These are phyloP conservation scores for Punica granatum DNA, from an alignment of 345 rosid species.

Conservation along the genomic window DNA sequence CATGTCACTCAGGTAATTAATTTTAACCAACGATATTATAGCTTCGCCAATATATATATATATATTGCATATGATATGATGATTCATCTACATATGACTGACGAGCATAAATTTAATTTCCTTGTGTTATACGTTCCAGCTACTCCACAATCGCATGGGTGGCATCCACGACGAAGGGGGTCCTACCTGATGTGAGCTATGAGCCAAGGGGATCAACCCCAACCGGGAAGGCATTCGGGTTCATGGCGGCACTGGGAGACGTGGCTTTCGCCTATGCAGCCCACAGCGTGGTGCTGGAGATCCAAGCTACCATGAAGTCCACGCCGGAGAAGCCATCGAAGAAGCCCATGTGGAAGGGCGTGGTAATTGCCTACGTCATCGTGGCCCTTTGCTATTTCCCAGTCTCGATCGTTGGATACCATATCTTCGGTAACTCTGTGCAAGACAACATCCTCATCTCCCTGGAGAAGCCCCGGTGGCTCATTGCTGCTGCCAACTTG, in stretches of 20 bases:
- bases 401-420: slow-evolving; percentile 45
- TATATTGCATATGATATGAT: too few species aligned
- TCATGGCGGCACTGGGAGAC: slow-evolving; percentile 50
- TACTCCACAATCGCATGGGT: slow-evolving; percentile 65
- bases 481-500: slow-evolving; percentile 40
- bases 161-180: slow-evolving; percentile 36
- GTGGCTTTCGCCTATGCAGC: slow-evolving; percentile 65
- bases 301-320: slow-evolving; percentile 68
- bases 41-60: too few species aligned
- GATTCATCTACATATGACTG: too few species aligned
- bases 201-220: slow-evolving; percentile 23
- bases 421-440: slow-evolving; percentile 46
- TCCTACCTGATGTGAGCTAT: slow-evolving; percentile 30
- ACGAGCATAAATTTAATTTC: too few species aligned
- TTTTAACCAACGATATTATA: too few species aligned
- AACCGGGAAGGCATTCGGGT: slow-evolving; percentile 27
- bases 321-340: slow-evolving; percentile 57
- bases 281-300: slow-evolving; percentile 63
- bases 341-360: slow-evolving; percentile 70
- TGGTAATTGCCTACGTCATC: slow-evolving; percentile 36
- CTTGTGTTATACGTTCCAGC: too few species aligned
- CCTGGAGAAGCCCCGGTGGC: slow-evolving; percentile 55
- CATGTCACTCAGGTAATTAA: slow-evolving; percentile 50
- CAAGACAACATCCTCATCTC: slow-evolving; percentile 54
- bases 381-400: slow-evolving; percentile 71